phyloP scores from a whole-genome alignment of 2,329 filamentous ascomycete genomes.

The Corynespora cassiicola region DNA sequence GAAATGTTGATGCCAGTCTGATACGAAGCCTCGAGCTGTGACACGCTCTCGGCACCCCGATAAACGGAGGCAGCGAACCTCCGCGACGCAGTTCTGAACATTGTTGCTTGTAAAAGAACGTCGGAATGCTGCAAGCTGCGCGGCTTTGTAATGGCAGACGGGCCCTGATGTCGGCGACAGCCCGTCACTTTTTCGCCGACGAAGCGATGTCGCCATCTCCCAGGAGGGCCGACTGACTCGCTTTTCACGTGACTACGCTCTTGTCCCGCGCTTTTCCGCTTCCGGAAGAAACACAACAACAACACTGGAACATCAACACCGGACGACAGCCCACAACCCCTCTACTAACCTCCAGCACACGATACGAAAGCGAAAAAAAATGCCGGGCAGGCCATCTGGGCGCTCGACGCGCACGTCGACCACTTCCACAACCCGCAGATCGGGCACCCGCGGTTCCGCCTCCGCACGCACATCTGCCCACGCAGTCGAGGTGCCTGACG shows the following conservation, averaged over 20 bases:
- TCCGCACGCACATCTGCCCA: constrained; percentile 49
- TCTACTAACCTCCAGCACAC: constrained; percentile 9
- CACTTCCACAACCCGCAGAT: constrained; percentile 47
- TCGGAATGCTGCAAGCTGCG: constrained; percentile 1
- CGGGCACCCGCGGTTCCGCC: constrained; percentile 51
- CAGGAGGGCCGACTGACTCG: constrained; percentile 9
- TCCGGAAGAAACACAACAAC: constrained; percentile 12
- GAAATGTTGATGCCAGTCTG: constrained; percentile 75
- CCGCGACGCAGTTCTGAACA: constrained; percentile 74
- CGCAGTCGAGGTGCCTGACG: constrained; percentile 66
- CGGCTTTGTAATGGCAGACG: constrained; percentile 6
- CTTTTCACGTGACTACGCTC: constrained; percentile 19
- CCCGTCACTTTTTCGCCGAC: constrained; percentile 20
- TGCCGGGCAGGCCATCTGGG: constrained; percentile 56
- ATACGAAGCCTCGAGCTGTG: constrained; percentile 57
- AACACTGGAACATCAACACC: constrained; percentile 7
- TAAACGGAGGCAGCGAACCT: constrained; percentile 70
- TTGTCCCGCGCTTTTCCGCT: constrained; percentile 9
- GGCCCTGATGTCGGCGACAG: constrained; percentile 21
- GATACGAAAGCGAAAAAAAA: constrained; percentile 25
- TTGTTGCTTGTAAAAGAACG: constrained; percentile 41
- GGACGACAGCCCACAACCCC: constrained; percentile 21
- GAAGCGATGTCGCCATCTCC: constrained; percentile 33
- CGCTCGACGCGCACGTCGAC: constrained; percentile 48
- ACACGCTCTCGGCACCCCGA: constrained; percentile 56